Evolutionary conservation across 257 asterid species (phyloP), one percentile per base, ranked within the genome.

Genomic region (Jacaranda copaia): DNA sequence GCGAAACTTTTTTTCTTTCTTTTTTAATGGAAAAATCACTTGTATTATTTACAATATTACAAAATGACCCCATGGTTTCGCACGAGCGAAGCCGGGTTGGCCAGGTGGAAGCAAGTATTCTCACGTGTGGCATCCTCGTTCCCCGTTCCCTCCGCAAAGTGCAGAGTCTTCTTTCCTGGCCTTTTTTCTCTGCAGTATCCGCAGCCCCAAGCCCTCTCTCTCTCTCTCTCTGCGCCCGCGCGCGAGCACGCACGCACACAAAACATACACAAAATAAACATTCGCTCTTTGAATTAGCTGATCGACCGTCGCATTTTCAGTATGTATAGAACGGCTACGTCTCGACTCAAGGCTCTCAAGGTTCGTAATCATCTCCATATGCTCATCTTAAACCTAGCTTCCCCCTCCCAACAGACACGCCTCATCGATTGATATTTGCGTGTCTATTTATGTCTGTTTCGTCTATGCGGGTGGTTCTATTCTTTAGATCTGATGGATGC

Each of bases 241-340:
- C n/a, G n/a, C n/a, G n/a, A n/a, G n/a, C 8, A n/a, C 5, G 1
- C 60, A 5, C 19, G n/a, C 60, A 53, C 60, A 16, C 60, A 53
- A 1, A 53, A 40, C 65, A 18, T 57, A 16, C 68, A 72, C 40
- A 32, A 56, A 32, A 7, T 25, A 58, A 16, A 18, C 73, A 40
- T 58, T 40, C 55, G 39, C 71, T 15, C 25, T 25, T 4, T 58
- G 65, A 42, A 55, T 46, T 74, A 51, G 39, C 58, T 76, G 57
- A 61, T 69, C 70, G 62, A 18, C 60, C 77, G 58, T 51, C 82
- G 75, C 3, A 45, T 69, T 36, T 32, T 40, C 59, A 82, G 63
- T 83, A 92, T 92, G 97, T 85, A 90, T 62, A 88, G 95, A 80
- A 57, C 87, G 25, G 87, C 95, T 39, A 84, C 94, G 59, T 89